A percentile compares a stretch with the other conserved stretches of the same genome.
These are phyloP conservation scores for Ascochyta viciae-villosae DNA, from an alignment of 2,329 filamentous ascomycete species.

Conservation along the genomic window DNA sequence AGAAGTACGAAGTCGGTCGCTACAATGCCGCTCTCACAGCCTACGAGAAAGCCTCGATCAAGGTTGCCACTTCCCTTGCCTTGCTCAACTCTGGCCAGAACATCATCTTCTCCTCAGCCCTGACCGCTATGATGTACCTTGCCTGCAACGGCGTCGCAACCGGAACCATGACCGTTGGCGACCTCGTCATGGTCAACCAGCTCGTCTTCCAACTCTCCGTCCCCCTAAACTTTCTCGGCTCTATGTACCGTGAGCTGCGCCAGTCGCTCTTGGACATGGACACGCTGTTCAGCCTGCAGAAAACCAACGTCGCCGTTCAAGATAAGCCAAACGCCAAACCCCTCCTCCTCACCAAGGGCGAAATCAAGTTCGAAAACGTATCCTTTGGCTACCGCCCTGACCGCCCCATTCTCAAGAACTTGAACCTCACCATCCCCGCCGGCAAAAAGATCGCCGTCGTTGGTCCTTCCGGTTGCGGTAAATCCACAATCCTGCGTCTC, in stretches of 20 bases:
- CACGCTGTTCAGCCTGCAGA: constrained; percentile 95
- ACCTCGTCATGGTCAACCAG: constrained; percentile 98
- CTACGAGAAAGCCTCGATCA: constrained; percentile 95
- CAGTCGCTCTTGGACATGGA: constrained; percentile 98
- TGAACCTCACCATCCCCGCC: constrained; percentile 87
- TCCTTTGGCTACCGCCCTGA: constrained; percentile 90
- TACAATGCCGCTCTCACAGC: constrained; percentile 86
- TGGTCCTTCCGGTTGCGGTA: constrained; percentile 93
- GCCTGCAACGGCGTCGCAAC: constrained; percentile 86
- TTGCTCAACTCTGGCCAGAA: constrained; percentile 96
- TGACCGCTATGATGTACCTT: constrained; percentile 98
- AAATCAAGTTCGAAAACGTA: constrained; percentile 95
- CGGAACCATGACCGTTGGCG: constrained; percentile 86
- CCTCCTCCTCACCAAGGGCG: constrained; percentile 77
- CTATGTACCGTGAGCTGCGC: constrained; percentile 92
- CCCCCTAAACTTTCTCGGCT: constrained; percentile 96
- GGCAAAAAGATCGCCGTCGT: constrained; percentile 97
- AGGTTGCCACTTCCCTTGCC: constrained; percentile 91
- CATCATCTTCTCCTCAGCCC: constrained; percentile 91
- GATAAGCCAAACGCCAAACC: constrained; percentile 78
- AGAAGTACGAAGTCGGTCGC: constrained; percentile 87
- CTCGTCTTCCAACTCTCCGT: constrained; percentile 97
- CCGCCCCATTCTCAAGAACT: constrained; percentile 83
- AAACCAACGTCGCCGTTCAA: constrained; percentile 87
- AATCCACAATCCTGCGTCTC: constrained; percentile 88